These are phyloP conservation scores for Carex littledalei DNA, from an alignment of 176 grass and related monocot species.

Conservation along the genomic window DNA sequence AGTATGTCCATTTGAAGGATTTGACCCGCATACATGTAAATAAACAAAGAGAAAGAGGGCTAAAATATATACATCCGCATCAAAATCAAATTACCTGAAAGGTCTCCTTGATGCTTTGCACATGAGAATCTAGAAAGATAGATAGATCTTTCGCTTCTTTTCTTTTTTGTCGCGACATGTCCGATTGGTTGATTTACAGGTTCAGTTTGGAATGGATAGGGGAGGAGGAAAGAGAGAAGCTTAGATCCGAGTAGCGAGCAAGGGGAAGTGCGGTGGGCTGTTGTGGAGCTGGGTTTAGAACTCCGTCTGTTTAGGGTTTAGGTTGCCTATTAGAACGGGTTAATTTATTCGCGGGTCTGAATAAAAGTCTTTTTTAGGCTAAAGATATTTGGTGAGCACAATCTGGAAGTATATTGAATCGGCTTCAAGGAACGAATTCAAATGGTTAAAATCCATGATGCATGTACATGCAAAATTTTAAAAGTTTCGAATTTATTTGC, in stretches of 20 bases:
- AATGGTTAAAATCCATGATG: too few relatives aligned
- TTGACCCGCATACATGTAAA: not conserved
- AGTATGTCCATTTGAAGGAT: not conserved
- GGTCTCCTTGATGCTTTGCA: constrained; percentile 53
- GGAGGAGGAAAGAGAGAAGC: not conserved
- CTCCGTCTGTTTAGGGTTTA: not conserved
- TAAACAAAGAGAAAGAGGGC: not conserved
- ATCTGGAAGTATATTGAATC: too few relatives aligned
- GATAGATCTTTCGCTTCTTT: constrained; percentile 37
- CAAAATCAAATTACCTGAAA: constrained; percentile 32
- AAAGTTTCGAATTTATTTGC: too few relatives aligned
- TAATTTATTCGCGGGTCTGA: not conserved
- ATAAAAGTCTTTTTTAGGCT: not conserved
- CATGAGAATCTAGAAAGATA: constrained; percentile 41
- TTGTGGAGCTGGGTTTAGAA: not conserved
- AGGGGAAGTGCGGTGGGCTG: not conserved
- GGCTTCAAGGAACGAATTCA: too few relatives aligned
- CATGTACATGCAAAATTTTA: too few relatives aligned
- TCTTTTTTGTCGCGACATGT: constrained; percentile 46
- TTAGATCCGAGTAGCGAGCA: not conserved
- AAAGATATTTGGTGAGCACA: too few relatives aligned
- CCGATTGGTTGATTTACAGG: not conserved
- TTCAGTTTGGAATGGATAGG: not conserved
- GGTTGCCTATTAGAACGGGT: not conserved
- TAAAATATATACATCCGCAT: not conserved